Percentiles rank a stretch among this genome's conserved stretches.
Evolutionary conservation across 306 rosid genomes (phyloP).

Genomic region (Cucumis melo): DNA sequence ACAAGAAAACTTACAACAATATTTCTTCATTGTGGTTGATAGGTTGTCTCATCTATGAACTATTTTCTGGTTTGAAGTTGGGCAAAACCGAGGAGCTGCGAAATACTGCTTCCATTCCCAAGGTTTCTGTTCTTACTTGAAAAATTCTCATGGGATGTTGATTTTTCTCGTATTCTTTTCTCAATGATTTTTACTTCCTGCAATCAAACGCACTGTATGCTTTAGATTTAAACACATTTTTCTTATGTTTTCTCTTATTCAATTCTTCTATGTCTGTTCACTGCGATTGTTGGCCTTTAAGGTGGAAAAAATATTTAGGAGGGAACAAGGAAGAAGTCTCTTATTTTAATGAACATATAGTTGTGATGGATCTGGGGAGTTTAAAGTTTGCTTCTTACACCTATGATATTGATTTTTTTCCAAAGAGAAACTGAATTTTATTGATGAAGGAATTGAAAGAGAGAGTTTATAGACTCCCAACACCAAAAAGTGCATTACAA

Average conservation of each 20-base stretch:
- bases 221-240: not conserved
- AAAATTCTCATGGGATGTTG: not conserved
- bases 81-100: slow-evolving; percentile 92
- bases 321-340: not conserved
- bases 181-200: not conserved
- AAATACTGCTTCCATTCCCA: slow-evolving; percentile 77
- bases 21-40: slow-evolving; percentile 13
- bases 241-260: not conserved
- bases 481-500: no score
- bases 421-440: no score
- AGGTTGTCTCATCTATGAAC: slow-evolving; percentile 94
- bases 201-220: not conserved
- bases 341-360: not conserved
- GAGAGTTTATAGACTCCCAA: no score
- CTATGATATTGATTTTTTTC: no score
- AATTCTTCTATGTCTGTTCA: not conserved
- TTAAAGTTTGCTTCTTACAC: not conserved
- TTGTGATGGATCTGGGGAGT: not conserved
- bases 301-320: not conserved
- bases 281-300: not conserved
- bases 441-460: no score
- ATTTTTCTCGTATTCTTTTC: not conserved
- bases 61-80: slow-evolving; percentile 76
- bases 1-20: not conserved
- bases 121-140: slow-evolving; percentile 38